Evolutionary conservation across 371 early-diverging fungal genomes (phyloP), one percentile per base, ranked within the genome.

Genomic region (Capillidium heterosporum): DNA sequence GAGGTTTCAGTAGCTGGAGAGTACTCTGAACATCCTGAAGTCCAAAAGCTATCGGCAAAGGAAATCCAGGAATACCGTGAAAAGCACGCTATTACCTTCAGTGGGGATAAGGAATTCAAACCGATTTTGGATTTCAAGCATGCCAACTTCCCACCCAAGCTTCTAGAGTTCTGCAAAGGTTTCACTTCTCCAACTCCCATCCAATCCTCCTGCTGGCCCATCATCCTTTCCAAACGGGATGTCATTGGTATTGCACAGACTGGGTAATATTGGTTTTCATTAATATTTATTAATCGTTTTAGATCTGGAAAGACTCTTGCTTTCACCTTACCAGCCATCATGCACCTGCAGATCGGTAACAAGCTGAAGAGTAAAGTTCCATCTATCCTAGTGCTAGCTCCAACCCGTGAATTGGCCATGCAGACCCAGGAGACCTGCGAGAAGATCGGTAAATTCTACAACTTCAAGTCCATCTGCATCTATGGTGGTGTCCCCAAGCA

Each of bases 331-430:
- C 98, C 98, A n/a, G 91, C 91, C 32, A 70, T 82, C 47, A 76
- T 75, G 44, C 80, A 80, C 60, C 72, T 82, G 49, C 65, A 74
- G 32, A 65, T 39, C 32, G 24, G 17, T n/a, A 23, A 41, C 15
- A 60, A 65, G 15, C 52, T 54, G 40, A 57, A 61, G 23, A 77
- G 23, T 46, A 71, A 68, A 51, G 69, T 70, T 29, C 82, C 85
- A 2, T 64, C 71, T 50, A 81, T 83, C 57, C 73, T 98, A 26
- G 87, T 96, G 10, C 70, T 98, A 21, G 86, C 90, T 0, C 91
- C 91, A 27, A 98, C 98, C 11, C 89, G 96, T 64, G 98, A 98
- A 67, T 73, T 98, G 42, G 95, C 95, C 19, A 76, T 82, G 74
- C 98, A 98, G 71, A 92, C 85, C 65, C 74, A 86, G 59, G 83